Base-by-base conservation (phyloP, 805 yeast species). In the Cephaloascus albidus region DNA sequence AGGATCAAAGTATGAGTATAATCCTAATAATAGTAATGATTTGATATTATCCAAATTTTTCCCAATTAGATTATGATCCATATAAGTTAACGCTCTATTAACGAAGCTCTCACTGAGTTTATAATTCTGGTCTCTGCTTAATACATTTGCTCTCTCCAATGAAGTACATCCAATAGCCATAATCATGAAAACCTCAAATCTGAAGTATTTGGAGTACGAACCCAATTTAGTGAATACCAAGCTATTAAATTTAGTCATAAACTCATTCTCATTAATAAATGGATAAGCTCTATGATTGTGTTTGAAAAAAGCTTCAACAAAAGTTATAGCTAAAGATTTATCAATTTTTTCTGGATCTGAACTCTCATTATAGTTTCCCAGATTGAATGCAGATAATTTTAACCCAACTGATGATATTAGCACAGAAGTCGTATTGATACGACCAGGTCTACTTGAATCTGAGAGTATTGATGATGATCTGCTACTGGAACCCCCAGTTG, bases 141-240 rank as follows among this genome's bases (percentile, higher is more conserved):
- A 43, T 43, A 57, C 50, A 3, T 63, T 65, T 3, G 66, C 65
- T 30, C 52, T 31, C 38, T 55, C 68, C 37, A 75, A 51, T 2
- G 76, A 65, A 8, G 76, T 68, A 40, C 76, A 72, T 1, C 81
- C 80, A 33, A 73, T 69, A 4, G 78, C 75, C 55, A 73, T 60
- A 2, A 73, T 65, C 73, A 76, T 68, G 49, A 65, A 68, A 10
- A 74, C 45, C 52, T 75, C 73, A 44, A 72, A 74, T 18, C 60
- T 53, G 17, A 52, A 45, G 40, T 56, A 52, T 17, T 54, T 51
- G 27, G 63, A 57, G 18, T 49, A 36, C 1, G 41, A 36, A 20
- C 55, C 50, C 23, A 55, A 44, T 8, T 41, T 45, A 10, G 42
- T 33, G 2, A 39, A 26, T 4, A 45, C 47, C 28, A 63, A 55